phyloP scores from a whole-genome alignment of 768 basidiomycete species.

The Russula sp. region DNA sequence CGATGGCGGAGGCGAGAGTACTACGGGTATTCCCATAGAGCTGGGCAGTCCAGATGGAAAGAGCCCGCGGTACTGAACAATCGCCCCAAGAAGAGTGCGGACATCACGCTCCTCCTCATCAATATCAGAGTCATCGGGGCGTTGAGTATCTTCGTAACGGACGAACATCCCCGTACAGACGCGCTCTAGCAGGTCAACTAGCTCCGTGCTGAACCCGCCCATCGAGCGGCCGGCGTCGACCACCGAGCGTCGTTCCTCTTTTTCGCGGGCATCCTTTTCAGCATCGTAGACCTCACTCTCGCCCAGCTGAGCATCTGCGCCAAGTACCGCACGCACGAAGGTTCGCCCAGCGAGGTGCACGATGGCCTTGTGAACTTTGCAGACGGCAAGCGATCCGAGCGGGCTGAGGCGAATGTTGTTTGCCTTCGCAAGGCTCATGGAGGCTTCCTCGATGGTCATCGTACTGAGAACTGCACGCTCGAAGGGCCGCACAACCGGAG shows the following conservation, averaged over 20 bases:
- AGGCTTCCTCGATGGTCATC: slow-evolving; percentile 55
- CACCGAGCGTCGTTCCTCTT: slow-evolving; percentile 46
- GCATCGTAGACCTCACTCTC: slow-evolving; percentile 34
- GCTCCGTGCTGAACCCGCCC: slow-evolving; percentile 53
- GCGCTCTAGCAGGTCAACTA: slow-evolving; percentile 56
- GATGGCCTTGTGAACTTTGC: slow-evolving; percentile 51
- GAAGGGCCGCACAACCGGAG: slow-evolving; percentile 40
- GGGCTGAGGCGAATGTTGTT: slow-evolving; percentile 36
- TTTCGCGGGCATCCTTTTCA: slow-evolving; percentile 37
- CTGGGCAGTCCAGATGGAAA: slow-evolving; percentile 43
- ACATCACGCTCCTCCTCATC: slow-evolving; percentile 49
- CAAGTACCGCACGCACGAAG: slow-evolving; percentile 50
- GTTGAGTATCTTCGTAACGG: slow-evolving; percentile 35
- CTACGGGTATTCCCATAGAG: slow-evolving; percentile 34
- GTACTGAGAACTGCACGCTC: slow-evolving; percentile 56
- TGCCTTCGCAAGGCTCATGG: slow-evolving; percentile 38
- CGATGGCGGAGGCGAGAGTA: slow-evolving; percentile 62
- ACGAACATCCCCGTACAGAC: slow-evolving; percentile 35
- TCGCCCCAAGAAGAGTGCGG: slow-evolving; percentile 55
- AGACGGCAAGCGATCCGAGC: slow-evolving; percentile 50
- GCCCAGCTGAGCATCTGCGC: slow-evolving; percentile 20
- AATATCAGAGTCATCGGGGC: slow-evolving; percentile 26
- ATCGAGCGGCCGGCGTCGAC: slow-evolving; percentile 61
- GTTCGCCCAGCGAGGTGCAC: slow-evolving; percentile 50
- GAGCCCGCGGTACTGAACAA: slow-evolving; percentile 58